A percentile compares a stretch with the other conserved stretches of the same genome.
Evolutionary conservation across 225 moss, liverwort and hornwort species (phyloP).

Genomic region (Ulota crispa): DNA sequence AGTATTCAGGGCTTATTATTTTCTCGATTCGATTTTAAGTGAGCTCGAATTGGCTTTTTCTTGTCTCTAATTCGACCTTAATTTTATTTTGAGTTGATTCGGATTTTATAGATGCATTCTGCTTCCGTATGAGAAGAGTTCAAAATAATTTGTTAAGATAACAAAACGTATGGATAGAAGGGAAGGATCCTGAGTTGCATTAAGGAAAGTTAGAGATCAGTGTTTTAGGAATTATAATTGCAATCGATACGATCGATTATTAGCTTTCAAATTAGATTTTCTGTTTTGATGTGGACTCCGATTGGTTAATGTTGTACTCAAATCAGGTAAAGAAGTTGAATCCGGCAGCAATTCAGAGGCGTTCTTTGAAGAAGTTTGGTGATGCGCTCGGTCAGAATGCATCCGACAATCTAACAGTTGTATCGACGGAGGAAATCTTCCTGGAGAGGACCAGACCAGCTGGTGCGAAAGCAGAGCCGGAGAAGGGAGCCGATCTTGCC

Average conservation of each 20-base stretch:
- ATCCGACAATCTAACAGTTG: slow-evolving; percentile 52
- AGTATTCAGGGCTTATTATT: not conserved
- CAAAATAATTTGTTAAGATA: not conserved
- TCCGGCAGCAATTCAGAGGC: slow-evolving; percentile 46
- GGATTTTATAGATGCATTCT: not conserved
- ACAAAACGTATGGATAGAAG: not conserved
- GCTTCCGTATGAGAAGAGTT: not conserved
- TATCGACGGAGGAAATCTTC: slow-evolving; percentile 54
- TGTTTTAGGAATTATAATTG: not conserved
- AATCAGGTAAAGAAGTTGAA: slow-evolving; percentile 54
- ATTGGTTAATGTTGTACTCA: not conserved
- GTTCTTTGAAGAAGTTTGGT: slow-evolving; percentile 46
- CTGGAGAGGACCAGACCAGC: slow-evolving; percentile 46
- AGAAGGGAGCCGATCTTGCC: slow-evolving; percentile 52
- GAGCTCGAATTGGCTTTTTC: not conserved
- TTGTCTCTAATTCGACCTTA: not conserved
- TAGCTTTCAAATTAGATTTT: not conserved
- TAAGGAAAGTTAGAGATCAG: not conserved
- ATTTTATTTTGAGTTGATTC: not conserved
- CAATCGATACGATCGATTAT: too few species aligned
- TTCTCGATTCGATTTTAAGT: not conserved
- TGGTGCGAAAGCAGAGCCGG: slow-evolving; percentile 41
- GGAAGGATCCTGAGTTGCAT: not conserved
- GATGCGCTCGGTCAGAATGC: slow-evolving; percentile 57
- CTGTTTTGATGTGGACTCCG: not conserved